Percentiles rank a stretch among this genome's conserved stretches.
These are phyloP conservation scores for Epichloe gansuensis DNA, from an alignment of 2,329 filamentous ascomycete genomes.

Conservation along the genomic window DNA sequence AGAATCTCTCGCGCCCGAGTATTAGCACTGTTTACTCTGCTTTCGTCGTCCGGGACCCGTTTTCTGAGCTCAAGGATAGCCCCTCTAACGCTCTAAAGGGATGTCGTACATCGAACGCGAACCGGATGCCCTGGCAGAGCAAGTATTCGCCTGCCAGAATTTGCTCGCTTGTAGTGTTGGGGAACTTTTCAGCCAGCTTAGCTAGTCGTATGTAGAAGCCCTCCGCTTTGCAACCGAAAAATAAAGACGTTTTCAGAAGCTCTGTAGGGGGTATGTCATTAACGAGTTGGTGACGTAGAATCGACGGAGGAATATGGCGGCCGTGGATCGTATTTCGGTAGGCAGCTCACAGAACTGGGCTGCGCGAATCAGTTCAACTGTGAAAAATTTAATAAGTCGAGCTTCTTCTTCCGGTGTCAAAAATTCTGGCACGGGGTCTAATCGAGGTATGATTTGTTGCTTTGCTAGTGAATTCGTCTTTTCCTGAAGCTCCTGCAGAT, in stretches of 20 bases:
- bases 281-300: conserved; percentile 94
- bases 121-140: conserved; percentile 81
- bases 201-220: conserved; percentile 58
- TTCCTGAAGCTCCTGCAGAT: conserved; percentile 58
- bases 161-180: conserved; percentile 61
- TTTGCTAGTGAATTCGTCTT: conserved; percentile 69
- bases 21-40: conserved; percentile 50
- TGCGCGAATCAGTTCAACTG: conserved; percentile 44
- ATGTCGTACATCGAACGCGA: conserved; percentile 86
- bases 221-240: conserved; percentile 89
- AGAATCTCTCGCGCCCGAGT: conserved; percentile 60
- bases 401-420: conserved; percentile 75
- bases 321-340: conserved; percentile 48
- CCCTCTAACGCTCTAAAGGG: conserved; percentile 83
- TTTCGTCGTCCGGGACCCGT: conserved; percentile 47
- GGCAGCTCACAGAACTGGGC: conserved; percentile 40
- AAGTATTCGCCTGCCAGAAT: conserved; percentile 87
- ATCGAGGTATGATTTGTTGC: conserved; percentile 44
- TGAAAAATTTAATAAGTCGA: conserved; percentile 69
- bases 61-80: conserved; percentile 67
- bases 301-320: conserved; percentile 78
- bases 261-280: conserved; percentile 93
- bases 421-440: conserved; percentile 57
- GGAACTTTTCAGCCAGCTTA: conserved; percentile 58
- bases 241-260: conserved; percentile 80